phyloP scores from a whole-genome alignment of 306 rosid species.

The Coriaria nepalensis region DNA sequence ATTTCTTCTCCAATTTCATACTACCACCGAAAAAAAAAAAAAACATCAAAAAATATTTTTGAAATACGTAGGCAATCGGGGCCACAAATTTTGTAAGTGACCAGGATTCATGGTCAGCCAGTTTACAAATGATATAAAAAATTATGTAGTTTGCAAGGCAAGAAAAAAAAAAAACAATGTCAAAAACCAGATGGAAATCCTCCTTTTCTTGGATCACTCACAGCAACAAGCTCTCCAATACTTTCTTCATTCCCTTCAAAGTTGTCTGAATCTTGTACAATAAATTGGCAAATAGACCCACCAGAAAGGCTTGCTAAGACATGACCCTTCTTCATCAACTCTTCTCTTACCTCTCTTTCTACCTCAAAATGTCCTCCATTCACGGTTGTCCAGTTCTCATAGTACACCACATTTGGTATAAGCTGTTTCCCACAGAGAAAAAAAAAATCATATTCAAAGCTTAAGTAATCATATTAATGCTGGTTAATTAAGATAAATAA shows the following conservation, averaged over 20 bases:
- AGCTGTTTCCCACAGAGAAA: conserved; percentile 24
- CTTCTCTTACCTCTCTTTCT: conserved; percentile 33
- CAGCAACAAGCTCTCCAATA: conserved; percentile 44
- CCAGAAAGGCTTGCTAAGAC: conserved; percentile 44
- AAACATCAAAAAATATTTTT: too few species aligned
- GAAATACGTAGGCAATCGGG: too few species aligned
- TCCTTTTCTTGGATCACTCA: conserved; percentile 94
- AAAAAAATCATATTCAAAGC: background rate
- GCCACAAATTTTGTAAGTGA: too few species aligned
- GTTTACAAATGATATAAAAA: conserved; percentile 5
- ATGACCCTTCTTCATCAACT: conserved; percentile 57
- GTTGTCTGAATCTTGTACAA: conserved; percentile 19
- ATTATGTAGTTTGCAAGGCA: background rate
- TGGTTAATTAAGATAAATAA: background rate
- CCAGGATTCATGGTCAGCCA: too few species aligned
- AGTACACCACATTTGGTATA: conserved; percentile 48
- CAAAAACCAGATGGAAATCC: conserved; percentile 69
- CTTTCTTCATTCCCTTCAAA: conserved; percentile 10
- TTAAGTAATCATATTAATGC: background rate
- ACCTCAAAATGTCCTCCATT: conserved; percentile 54
- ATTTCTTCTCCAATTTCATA: too few species aligned
- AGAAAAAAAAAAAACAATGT: conserved; percentile 6
- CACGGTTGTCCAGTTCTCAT: conserved; percentile 82
- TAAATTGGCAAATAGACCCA: conserved; percentile 58
- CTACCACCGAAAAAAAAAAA: too few species aligned